Conservation (phyloP, 768 basidiomycete species). For the Tubosaeta brunneosetosa region DNA sequence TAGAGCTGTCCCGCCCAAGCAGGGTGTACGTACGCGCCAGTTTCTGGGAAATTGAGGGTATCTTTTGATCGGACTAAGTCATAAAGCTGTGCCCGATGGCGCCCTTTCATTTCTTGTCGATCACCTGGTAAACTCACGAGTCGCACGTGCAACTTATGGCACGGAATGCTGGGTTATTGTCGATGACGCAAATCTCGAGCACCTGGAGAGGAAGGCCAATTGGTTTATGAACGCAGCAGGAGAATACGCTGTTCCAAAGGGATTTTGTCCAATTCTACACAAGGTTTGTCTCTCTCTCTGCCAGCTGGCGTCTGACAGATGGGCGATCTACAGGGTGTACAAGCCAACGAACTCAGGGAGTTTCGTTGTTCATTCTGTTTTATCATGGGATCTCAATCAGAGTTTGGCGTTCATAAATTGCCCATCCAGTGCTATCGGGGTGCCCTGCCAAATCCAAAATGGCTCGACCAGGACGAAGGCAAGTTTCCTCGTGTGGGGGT, state of each 20-base stretch:
- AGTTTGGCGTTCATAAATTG: background rate
- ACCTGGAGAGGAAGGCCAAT: slow-evolving; percentile 1
- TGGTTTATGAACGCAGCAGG: slow-evolving; percentile 5
- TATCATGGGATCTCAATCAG: background rate
- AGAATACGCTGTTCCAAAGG: background rate
- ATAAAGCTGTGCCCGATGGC: slow-evolving; percentile 50
- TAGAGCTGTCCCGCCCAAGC: slow-evolving; percentile 45
- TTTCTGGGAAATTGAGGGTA: too few species aligned
- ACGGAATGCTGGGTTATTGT: slow-evolving; percentile 40
- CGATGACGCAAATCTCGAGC: slow-evolving; percentile 2
- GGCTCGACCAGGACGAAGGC: slow-evolving; percentile 9
- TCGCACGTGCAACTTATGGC: slow-evolving; percentile 44
- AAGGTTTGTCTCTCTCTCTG: background rate
- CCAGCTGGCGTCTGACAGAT: background rate
- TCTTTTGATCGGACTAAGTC: slow-evolving; percentile 16
- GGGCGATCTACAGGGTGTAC: slow-evolving; percentile 6
- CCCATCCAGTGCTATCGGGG: slow-evolving; percentile 14
- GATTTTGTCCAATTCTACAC: slow-evolving; percentile 3
- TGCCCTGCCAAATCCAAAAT: slow-evolving; percentile 1
- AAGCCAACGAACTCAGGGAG: slow-evolving; percentile 6
- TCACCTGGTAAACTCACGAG: slow-evolving; percentile 39
- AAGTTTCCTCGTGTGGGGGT: too few species aligned
- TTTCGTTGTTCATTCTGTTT: slow-evolving; percentile 10
- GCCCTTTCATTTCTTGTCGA: slow-evolving; percentile 38
- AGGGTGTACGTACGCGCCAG: slow-evolving; percentile 36